Percentiles rank a stretch among this genome's conserved stretches.
Evolutionary conservation across 2,329 filamentous ascomycete species (phyloP).

Genomic region (Cladophialophora carrionii): DNA sequence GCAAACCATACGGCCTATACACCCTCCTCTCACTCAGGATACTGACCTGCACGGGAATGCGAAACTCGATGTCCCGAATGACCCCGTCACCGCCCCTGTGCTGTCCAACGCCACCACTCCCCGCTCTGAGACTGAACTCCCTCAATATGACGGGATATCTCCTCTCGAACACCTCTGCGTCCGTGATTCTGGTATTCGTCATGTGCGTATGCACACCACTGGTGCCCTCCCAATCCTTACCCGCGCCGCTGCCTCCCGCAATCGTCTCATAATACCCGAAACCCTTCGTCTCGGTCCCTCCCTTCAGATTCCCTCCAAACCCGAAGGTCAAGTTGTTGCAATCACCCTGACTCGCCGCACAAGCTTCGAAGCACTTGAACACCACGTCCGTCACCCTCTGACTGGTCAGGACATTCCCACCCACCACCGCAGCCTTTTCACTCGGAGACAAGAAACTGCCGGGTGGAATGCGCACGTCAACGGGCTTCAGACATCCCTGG

Average conservation of each 20-base stretch:
- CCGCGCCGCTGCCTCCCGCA: constrained; percentile 76
- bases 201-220: constrained; percentile 81
- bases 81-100: constrained; percentile 76
- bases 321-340: constrained; percentile 86
- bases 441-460: constrained; percentile 75
- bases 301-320: constrained; percentile 67
- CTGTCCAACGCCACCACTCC: constrained; percentile 68
- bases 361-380: constrained; percentile 76
- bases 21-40: constrained; percentile 79
- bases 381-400: constrained; percentile 85
- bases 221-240: constrained; percentile 74
- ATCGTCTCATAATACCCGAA: constrained; percentile 92
- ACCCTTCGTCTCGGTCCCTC: constrained; percentile 57
- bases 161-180: constrained; percentile 79
- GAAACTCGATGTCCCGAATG: constrained; percentile 80
- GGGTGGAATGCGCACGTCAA: constrained; percentile 72
- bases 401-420: constrained; percentile 77
- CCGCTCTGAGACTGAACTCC: constrained; percentile 69
- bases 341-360: constrained; percentile 77
- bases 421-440: constrained; percentile 77
- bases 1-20: constrained; percentile 77
- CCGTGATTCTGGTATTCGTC: constrained; percentile 86
- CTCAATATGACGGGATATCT: constrained; percentile 76
- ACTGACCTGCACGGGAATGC: constrained; percentile 76
- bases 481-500: constrained; percentile 79